phyloP scores from a whole-genome alignment of 371 early-diverging fungal genomes.

The Haplosporangium sp. region DNA sequence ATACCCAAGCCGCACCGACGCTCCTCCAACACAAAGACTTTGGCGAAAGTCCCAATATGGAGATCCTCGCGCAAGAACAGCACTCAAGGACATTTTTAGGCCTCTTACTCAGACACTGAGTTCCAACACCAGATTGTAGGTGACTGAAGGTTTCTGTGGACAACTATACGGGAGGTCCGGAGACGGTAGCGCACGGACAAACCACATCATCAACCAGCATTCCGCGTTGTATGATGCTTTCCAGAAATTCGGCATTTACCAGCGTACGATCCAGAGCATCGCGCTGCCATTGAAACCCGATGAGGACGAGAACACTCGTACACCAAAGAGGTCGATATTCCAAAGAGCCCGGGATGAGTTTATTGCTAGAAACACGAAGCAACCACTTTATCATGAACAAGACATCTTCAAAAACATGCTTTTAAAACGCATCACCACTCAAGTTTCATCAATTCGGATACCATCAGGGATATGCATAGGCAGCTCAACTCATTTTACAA shows the following conservation, averaged over 20 bases:
- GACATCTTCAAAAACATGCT: not conserved
- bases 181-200: slow-evolving; percentile 11
- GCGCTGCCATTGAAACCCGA: not conserved
- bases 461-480: not conserved
- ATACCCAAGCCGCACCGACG: slow-evolving; percentile 2
- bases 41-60: not conserved
- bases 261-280: slow-evolving; percentile 11
- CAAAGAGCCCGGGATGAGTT: not conserved
- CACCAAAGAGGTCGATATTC: slow-evolving; percentile 1
- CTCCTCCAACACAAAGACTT: slow-evolving; percentile 1
- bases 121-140: slow-evolving; percentile 10
- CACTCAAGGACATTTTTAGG: slow-evolving; percentile 12
- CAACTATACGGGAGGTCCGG: slow-evolving; percentile 15
- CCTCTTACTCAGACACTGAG: not conserved
- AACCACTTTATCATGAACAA: slow-evolving; percentile 4
- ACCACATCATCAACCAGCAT: slow-evolving; percentile 13
- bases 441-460: not conserved
- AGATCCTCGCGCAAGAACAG: slow-evolving; percentile 8
- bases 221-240: not conserved
- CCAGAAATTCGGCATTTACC: slow-evolving; percentile 13
- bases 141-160: slow-evolving; percentile 7
- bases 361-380: not conserved
- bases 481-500: slow-evolving; percentile 2
- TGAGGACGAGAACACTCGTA: not conserved
- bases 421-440: not conserved